These are phyloP conservation scores for Isabelozyma heimii DNA, from an alignment of 805 yeast species.

Conservation along the genomic window DNA sequence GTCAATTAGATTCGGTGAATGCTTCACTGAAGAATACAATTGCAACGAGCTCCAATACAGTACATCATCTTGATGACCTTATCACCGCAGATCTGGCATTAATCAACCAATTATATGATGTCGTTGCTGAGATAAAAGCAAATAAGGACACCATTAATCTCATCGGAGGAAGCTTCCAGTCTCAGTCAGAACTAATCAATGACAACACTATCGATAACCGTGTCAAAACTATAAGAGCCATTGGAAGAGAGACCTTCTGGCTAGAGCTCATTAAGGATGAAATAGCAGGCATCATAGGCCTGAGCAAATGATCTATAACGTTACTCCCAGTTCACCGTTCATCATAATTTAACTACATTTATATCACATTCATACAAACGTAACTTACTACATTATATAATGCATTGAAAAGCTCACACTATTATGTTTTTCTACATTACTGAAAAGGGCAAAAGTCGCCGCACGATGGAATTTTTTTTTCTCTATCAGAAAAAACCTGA, in stretches of 20 bases:
- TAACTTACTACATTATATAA: too few species aligned
- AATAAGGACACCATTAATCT: slow-evolving; percentile 64
- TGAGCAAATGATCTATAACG: not conserved
- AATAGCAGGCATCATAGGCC: slow-evolving; percentile 22
- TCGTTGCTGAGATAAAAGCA: slow-evolving; percentile 66
- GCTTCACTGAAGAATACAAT: slow-evolving; percentile 15
- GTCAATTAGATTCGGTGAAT: slow-evolving; percentile 22
- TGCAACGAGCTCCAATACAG: slow-evolving; percentile 6
- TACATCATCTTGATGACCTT: slow-evolving; percentile 29
- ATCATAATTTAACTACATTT: too few species aligned
- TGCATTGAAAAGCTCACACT: too few species aligned
- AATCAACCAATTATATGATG: slow-evolving; percentile 59
- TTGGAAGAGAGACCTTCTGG: slow-evolving; percentile 43
- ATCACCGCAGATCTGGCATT: slow-evolving; percentile 38
- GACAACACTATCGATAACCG: slow-evolving; percentile 31
- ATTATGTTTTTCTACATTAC: not conserved
- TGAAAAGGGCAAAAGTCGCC: slow-evolving; percentile 17
- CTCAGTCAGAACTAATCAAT: slow-evolving; percentile 30
- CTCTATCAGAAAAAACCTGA: slow-evolving; percentile 6
- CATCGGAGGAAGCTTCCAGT: slow-evolving; percentile 49
- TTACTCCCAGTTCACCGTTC: not conserved
- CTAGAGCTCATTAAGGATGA: slow-evolving; percentile 32
- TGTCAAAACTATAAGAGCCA: slow-evolving; percentile 31
- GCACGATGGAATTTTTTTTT: slow-evolving; percentile 21
- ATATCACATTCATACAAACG: too few species aligned